phyloP scores from a whole-genome alignment of 208 protist species.

The Kentomonas sorsogonicus region DNA sequence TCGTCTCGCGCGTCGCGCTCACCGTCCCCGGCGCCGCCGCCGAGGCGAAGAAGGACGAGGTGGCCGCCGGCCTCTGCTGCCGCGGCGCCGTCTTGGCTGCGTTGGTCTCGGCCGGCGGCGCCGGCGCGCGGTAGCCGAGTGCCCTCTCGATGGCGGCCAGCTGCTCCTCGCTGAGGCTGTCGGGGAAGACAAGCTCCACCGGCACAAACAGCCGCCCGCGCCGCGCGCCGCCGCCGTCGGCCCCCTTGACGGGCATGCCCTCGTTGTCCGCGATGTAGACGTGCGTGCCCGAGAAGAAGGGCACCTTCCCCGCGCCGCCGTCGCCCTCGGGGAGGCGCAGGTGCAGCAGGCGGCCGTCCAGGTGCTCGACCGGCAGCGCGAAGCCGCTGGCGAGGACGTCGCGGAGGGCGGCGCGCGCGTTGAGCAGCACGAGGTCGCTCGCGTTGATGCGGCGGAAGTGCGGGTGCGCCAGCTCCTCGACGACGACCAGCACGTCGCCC shows the following conservation, averaged over 20 bases:
- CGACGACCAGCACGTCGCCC: constrained; percentile 96
- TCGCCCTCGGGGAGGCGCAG: constrained; percentile 44
- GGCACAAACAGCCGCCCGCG: constrained; percentile 25
- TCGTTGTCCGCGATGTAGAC: constrained; percentile 77
- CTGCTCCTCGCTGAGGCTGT: constrained; percentile 11
- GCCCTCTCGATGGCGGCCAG: constrained; percentile 11
- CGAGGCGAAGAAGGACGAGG: neutral
- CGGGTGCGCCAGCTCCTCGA: constrained; percentile 92
- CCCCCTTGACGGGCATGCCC: constrained; percentile 80
- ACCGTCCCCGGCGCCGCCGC: neutral
- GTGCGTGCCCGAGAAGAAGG: constrained; percentile 29
- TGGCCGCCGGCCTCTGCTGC: neutral
- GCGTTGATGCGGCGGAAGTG: constrained; percentile 87
- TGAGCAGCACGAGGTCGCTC: constrained; percentile 88
- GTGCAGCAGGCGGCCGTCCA: constrained; percentile 80
- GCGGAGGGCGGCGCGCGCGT: constrained; percentile 61
- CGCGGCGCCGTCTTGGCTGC: too few relatives aligned
- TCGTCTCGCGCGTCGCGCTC: too few relatives aligned
- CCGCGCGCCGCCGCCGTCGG: neutral
- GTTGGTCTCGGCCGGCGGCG: neutral
- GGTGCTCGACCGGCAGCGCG: constrained; percentile 69
- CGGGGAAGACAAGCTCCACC: constrained; percentile 22
- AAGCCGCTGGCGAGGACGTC: constrained; percentile 81
- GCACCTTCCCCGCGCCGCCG: constrained; percentile 14
- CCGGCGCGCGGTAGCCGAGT: constrained; percentile 12